A percentile compares a stretch with the other conserved stretches of the same genome.
These are phyloP conservation scores for Funneliformis geosporum DNA, from an alignment of 192 early-diverging fungal species.

Conservation along the genomic window DNA sequence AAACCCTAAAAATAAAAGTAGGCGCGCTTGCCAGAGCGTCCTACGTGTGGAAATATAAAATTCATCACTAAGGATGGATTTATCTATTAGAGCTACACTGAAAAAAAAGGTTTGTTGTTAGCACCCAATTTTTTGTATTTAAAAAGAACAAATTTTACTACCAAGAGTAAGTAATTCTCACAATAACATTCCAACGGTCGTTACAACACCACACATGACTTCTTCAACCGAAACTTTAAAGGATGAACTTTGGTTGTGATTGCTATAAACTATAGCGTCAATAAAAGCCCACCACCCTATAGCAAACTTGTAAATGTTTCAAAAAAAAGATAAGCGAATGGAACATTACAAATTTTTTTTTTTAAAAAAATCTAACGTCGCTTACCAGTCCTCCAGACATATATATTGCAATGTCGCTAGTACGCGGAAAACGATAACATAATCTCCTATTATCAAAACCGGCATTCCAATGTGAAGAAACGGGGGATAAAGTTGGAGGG, in stretches of 20 bases:
- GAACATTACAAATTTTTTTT: no score
- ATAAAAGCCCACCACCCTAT: constrained; percentile 24
- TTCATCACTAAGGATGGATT: background rate
- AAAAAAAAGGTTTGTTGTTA: background rate
- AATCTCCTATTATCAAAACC: background rate
- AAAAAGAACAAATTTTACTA: background rate
- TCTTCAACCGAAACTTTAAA: background rate
- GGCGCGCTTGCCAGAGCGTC: constrained; percentile 21
- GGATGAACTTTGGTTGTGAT: background rate
- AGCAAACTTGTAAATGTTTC: background rate
- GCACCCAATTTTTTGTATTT: background rate
- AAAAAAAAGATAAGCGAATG: no score
- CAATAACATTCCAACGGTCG: constrained; percentile 22
- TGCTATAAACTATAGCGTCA: background rate
- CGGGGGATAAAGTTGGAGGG: background rate
- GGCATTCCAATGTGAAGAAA: background rate
- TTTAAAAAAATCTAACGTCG: background rate
- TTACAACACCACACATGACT: background rate
- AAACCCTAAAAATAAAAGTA: constrained; percentile 17
- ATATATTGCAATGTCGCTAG: background rate
- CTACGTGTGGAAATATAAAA: background rate
- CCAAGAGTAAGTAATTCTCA: background rate
- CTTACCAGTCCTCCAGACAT: background rate
- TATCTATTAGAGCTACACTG: constrained; percentile 4
- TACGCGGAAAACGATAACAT: background rate